Evolutionary conservation across 805 yeast genomes (phyloP).

Genomic region (Diddensiella caesifluorescens): DNA sequence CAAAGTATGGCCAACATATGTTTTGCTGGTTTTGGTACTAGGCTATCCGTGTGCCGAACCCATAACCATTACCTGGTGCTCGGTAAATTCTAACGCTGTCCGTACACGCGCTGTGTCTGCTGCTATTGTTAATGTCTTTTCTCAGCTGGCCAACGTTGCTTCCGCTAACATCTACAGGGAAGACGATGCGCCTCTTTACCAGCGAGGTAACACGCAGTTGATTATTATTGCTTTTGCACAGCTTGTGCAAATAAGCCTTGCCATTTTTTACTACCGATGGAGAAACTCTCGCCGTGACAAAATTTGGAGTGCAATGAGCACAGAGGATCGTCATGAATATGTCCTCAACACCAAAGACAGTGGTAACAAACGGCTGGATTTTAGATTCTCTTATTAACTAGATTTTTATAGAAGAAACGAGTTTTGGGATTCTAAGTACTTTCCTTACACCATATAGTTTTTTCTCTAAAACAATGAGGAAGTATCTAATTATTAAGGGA

Average conservation of each 20-base stretch:
- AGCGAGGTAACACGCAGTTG: conserved; percentile 45
- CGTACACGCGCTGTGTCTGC: conserved; percentile 59
- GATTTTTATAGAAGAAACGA: no score
- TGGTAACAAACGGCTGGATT: conserved; percentile 58
- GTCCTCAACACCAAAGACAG: conserved; percentile 40
- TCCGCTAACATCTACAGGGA: conserved; percentile 51
- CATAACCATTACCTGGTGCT: conserved; percentile 53
- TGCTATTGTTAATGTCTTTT: conserved; percentile 58
- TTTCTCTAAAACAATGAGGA: no score
- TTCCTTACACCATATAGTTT: no score
- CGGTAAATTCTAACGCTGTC: conserved; percentile 56
- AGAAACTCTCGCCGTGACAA: conserved; percentile 33
- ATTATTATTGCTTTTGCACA: conserved; percentile 20
- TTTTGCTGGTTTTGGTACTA: conserved; percentile 25
- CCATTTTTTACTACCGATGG: conserved; percentile 33
- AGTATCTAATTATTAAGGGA: no score
- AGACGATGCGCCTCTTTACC: conserved; percentile 55
- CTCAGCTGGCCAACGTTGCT: conserved; percentile 51
- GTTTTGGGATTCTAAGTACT: no score
- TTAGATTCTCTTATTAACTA: conserved; percentile 32
- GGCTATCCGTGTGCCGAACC: conserved; percentile 41
- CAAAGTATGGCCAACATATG: conserved; percentile 42
- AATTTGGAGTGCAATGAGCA: conserved; percentile 47
- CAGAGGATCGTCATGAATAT: conserved; percentile 48
- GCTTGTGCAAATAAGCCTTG: conserved; percentile 10